Base-by-base conservation (phyloP, 305 asterid genomes). In the Coffea humblotiana region DNA sequence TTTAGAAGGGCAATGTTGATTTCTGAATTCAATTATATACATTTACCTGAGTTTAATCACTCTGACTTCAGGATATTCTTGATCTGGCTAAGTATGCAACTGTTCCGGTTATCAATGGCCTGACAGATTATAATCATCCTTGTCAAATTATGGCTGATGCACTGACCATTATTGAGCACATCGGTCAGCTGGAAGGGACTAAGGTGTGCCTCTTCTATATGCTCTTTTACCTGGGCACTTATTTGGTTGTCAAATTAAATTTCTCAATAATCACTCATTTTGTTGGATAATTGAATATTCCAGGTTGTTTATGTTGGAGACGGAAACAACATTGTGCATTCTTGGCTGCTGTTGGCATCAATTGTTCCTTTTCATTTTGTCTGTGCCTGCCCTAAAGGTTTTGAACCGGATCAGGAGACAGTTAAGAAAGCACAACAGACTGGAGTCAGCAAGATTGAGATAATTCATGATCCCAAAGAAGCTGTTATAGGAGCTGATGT, bases 111-210 rank as follows among this genome's bases (percentile, higher is more conserved):
- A 88, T 96, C 86, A 96, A 96, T 82, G 99, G 99, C 73, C 86
- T 96, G 86, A 92, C 98, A 19, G 97, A 95, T 87, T 94, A 78
- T 84, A 95, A 96, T 85, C 99, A 96, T 88, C 99, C 99, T 52
- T 90, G 96, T 82, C 99, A 94, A 90, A 92, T 95, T 67, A 95
- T 95, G 98, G 99, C 99, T 63, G 99, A 95, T 90, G 99, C 96
- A 51, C 95, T 94, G 82, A 95, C 99, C 5, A 94, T 96, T 21
- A 94, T 96, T 58, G 99, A 96, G 80, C 97, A 96, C 81, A 70
- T 90, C 77, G 97, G 97, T 82, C 92, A 35, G 32, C 87, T 94
- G 76, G 98, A 96, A 87, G 97, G 99, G 66, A 90, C 95, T 69
- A 96, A 96, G 95, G 99, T 93, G 76, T 83, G 85, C 78, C 68